phyloP scores from a whole-genome alignment of 106 monocot species.

The Acorus calamus region DNA sequence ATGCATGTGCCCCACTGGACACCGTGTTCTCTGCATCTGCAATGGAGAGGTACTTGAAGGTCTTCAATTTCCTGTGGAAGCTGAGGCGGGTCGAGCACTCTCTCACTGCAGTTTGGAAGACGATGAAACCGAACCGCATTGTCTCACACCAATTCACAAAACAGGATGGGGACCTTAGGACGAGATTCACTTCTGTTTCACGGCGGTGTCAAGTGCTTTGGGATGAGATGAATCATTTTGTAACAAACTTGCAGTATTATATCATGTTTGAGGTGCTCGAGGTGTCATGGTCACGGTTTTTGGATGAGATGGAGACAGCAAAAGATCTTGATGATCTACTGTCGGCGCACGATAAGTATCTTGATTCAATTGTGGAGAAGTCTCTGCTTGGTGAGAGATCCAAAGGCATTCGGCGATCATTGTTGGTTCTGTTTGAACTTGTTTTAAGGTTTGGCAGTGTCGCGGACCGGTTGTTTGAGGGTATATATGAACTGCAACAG shows the following conservation, averaged over 20 bases:
- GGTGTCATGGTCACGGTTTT: conserved; percentile 82
- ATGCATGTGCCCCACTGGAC: conserved; percentile 79
- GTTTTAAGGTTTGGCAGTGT: conserved; percentile 68
- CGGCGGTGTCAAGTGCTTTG: conserved; percentile 82
- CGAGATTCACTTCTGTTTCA: conserved; percentile 48
- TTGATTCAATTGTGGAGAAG: conserved; percentile 77
- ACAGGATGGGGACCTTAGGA: conserved; percentile 33
- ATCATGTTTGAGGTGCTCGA: conserved; percentile 99
- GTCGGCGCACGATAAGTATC: conserved; percentile 84
- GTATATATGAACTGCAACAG: conserved; percentile 69
- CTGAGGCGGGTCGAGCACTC: conserved; percentile 87
- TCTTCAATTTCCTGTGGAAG: conserved; percentile 94
- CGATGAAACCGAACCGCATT: conserved; percentile 82
- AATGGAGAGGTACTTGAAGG: conserved; percentile 73
- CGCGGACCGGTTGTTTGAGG: conserved; percentile 78
- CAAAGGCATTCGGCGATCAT: conserved; percentile 37
- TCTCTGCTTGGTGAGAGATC: conserved; percentile 93
- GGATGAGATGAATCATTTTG: conserved; percentile 99
- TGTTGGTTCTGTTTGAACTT: conserved; percentile 69
- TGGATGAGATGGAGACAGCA: conserved; percentile 83
- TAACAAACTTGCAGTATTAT: conserved; percentile 87
- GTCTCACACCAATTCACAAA: conserved; percentile 47
- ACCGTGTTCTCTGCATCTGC: conserved; percentile 78
- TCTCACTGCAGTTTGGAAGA: conserved; percentile 72
- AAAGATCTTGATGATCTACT: conserved; percentile 93